Conservation (phyloP, 805 yeast genomes). For the Priceomyces castillae region DNA sequence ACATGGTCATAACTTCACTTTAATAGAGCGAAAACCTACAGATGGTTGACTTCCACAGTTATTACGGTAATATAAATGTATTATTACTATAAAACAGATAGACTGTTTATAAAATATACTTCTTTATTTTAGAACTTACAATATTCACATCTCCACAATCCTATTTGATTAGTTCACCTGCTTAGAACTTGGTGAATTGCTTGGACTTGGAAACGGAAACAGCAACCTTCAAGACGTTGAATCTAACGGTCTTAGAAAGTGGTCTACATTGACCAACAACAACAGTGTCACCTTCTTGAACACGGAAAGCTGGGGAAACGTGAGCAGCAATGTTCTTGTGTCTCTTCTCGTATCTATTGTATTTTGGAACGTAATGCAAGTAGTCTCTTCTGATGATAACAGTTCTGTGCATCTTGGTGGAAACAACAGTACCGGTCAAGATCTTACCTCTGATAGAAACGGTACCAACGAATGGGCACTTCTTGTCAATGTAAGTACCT, state of each 20-base stretch:
- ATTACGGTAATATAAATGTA: conserved; percentile 5
- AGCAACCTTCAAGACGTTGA: conserved; percentile 96
- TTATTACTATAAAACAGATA: conserved; percentile 5
- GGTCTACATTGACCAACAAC: conserved; percentile 99
- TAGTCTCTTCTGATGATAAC: conserved; percentile 99
- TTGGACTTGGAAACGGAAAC: conserved; percentile 85
- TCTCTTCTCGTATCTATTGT: conserved; percentile 99
- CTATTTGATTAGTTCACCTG: neutral
- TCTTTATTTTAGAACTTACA: conserved; percentile 1
- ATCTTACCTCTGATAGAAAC: conserved; percentile 99
- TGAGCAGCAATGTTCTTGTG: conserved; percentile 99
- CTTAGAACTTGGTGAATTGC: conserved; percentile 96
- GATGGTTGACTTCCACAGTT: neutral
- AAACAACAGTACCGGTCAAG: conserved; percentile 98
- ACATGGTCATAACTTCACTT: neutral
- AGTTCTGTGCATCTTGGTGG: conserved; percentile 99
- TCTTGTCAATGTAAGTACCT: conserved; percentile 99
- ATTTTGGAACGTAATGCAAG: conserved; percentile 99
- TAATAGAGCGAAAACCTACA: neutral
- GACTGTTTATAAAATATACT: conserved; percentile 5
- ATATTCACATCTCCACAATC: conserved; percentile 1
- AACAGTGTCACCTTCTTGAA: conserved; percentile 96
- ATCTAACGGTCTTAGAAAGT: conserved; percentile 98
- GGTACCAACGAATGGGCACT: conserved; percentile 98
- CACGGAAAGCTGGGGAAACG: conserved; percentile 99